These are phyloP conservation scores for Chenopodium formosanum DNA, from an alignment of 148 eudicot species.

Conservation along the genomic window DNA sequence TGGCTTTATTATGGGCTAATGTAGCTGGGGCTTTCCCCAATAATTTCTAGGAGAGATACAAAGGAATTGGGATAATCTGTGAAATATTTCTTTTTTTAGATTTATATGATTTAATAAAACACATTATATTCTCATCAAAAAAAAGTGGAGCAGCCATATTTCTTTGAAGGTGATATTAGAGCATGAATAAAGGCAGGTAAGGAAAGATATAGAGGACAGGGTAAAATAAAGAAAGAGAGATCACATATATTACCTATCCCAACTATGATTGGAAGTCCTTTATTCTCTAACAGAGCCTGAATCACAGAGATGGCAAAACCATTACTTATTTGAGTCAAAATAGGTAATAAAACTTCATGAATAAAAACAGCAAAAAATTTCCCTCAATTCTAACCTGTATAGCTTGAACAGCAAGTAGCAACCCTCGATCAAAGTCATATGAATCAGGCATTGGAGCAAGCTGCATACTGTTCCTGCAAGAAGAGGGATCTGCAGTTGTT, in stretches of 20 bases:
- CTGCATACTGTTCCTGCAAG: conserved; percentile 80
- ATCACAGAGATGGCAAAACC: conserved; percentile 18
- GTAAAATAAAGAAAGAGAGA: neutral
- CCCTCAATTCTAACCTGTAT: conserved; percentile 58
- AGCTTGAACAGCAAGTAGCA: conserved; percentile 98
- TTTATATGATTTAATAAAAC: too few relatives aligned
- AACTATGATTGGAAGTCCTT: conserved; percentile 88
- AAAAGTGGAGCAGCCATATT: neutral
- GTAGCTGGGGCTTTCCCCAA: too few relatives aligned
- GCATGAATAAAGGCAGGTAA: neutral
- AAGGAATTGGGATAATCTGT: too few relatives aligned
- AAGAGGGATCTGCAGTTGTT: conserved; percentile 83
- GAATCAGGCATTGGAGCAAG: conserved; percentile 99
- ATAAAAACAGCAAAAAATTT: neutral
- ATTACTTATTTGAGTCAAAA: neutral
- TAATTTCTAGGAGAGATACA: too few relatives aligned
- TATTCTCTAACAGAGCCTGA: conserved; percentile 91
- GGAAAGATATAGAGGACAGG: conserved; percentile 2
- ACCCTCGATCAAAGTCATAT: conserved; percentile 91
- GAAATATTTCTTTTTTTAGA: too few relatives aligned
- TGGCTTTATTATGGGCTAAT: too few relatives aligned
- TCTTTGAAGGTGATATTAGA: neutral
- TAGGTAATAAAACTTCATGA: neutral
- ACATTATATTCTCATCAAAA: too few relatives aligned
- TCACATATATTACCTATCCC: conserved; percentile 69